Conservation (phyloP, 805 yeast genomes). For the Danielia reshetovae region DNA sequence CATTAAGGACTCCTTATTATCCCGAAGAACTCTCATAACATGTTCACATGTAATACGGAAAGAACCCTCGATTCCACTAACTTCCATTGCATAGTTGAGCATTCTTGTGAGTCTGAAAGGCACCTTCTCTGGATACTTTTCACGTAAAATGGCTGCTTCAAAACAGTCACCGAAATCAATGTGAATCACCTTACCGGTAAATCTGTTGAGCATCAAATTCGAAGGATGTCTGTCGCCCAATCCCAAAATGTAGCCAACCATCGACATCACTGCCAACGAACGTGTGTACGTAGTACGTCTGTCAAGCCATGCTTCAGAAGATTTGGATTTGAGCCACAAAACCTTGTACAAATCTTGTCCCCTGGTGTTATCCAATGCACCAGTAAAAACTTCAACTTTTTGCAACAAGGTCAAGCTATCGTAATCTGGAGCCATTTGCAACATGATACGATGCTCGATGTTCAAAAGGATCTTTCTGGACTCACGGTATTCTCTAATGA, state of each 20-base stretch:
- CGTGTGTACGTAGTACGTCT: constrained; percentile 95
- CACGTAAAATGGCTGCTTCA: constrained; percentile 95
- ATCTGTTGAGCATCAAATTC: constrained; percentile 88
- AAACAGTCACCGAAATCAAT: constrained; percentile 99
- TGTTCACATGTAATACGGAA: constrained; percentile 95
- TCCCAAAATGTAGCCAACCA: constrained; percentile 96
- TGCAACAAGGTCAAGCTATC: constrained; percentile 85
- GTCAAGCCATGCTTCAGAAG: constrained; percentile 97
- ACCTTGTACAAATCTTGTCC: constrained; percentile 96
- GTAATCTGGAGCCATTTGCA: constrained; percentile 97
- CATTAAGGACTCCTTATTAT: constrained; percentile 93
- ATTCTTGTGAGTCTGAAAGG: constrained; percentile 95
- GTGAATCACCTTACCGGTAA: constrained; percentile 93
- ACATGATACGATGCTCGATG: constrained; percentile 92
- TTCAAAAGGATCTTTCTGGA: constrained; percentile 83
- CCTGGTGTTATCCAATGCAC: constrained; percentile 90
- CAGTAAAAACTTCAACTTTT: constrained; percentile 94
- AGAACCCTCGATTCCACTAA: constrained; percentile 96
- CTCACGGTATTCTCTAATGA: constrained; percentile 89
- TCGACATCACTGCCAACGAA: constrained; percentile 96
- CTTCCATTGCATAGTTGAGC: constrained; percentile 98
- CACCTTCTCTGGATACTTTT: constrained; percentile 96
- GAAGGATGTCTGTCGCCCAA: constrained; percentile 98
- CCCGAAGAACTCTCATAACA: constrained; percentile 92
- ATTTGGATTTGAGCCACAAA: constrained; percentile 91